Evolutionary conservation across 805 yeast species (phyloP), one percentile per base, ranked within the genome.

Genomic region (Diddensiella santjacobensis): DNA sequence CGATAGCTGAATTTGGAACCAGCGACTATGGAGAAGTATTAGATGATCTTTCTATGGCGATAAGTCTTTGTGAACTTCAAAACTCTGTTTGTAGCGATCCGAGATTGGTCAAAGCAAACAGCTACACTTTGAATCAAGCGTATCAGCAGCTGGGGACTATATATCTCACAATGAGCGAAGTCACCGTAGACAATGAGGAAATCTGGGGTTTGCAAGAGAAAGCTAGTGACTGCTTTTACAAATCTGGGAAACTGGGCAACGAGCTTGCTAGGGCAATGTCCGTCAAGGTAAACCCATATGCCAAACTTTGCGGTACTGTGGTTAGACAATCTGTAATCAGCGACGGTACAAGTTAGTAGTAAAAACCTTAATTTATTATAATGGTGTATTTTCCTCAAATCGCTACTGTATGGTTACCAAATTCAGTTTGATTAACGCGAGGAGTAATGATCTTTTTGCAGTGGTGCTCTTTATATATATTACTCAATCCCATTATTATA

Each of bases 221-320:
- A 42, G 67, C 70, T 6, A 60, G 65, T 42, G 48, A 51, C 18
- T 48, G 56, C 49, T 48, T 66, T 42, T 52, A 44, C 17, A 44
- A 52, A 18, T 65, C 67, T 1, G 63, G 67, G 18, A 44, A 50
- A 17, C 60, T 58, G 24, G 70, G 70, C n/a, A 64, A 63, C 48
- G 56, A 55, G 40, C 39, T 60, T 3, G 61, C 66, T 1, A 48
- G 48, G 2, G 53, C 58, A 4, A 47, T 62, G 19, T 59, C 69
- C 4, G 54, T 52, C 17, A 48, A 48, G 30, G 50, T 61, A 26
- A 66, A 66, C 40, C 69, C 69, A 31, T 66, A 62, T 47, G 67
- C 70, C 6, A 58, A 63, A 47, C 50, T 66, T 26, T 66, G 69
- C 40, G 70, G 69, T 3, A 57, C 56, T 41, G 61, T 65, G 48